phyloP scores from a whole-genome alignment of 176 grass and related monocot species.

The Raddia distichophylla region DNA sequence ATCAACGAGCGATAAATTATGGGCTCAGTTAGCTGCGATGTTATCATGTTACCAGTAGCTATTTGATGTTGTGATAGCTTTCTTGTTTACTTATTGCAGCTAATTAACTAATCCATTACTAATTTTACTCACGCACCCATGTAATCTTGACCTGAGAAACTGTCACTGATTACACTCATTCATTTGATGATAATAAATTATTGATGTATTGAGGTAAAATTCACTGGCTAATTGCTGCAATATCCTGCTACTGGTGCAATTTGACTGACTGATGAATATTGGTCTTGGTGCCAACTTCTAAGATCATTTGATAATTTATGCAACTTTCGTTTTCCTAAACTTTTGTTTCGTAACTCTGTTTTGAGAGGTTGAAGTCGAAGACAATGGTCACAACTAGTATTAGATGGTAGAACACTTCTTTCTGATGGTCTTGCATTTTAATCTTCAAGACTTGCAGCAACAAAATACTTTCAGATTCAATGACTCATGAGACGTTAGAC shows the following conservation, averaged over 20 bases:
- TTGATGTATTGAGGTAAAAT: not conserved
- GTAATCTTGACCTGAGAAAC: not conserved
- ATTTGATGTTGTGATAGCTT: not conserved
- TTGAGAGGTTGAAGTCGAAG: too few relatives aligned
- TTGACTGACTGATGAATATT: too few relatives aligned
- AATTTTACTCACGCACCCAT: not conserved
- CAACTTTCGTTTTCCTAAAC: too few relatives aligned
- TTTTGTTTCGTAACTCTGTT: too few relatives aligned
- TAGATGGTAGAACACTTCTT: too few relatives aligned
- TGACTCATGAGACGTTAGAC: too few relatives aligned
- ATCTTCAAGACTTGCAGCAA: too few relatives aligned
- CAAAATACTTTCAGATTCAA: too few relatives aligned
- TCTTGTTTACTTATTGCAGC: not conserved
- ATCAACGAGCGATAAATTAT: not conserved
- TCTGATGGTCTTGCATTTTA: too few relatives aligned
- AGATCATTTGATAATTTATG: too few relatives aligned
- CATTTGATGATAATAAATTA: not conserved
- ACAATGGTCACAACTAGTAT: too few relatives aligned
- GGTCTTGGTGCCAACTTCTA: too few relatives aligned
- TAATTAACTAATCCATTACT: not conserved
- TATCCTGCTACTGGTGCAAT: not conserved
- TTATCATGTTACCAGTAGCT: not conserved
- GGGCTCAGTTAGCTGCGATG: not conserved
- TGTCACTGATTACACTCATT: not conserved
- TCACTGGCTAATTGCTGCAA: not conserved